These are phyloP conservation scores for Colletotrichum sojae DNA, from an alignment of 2,329 filamentous ascomycete genomes.

Conservation along the genomic window DNA sequence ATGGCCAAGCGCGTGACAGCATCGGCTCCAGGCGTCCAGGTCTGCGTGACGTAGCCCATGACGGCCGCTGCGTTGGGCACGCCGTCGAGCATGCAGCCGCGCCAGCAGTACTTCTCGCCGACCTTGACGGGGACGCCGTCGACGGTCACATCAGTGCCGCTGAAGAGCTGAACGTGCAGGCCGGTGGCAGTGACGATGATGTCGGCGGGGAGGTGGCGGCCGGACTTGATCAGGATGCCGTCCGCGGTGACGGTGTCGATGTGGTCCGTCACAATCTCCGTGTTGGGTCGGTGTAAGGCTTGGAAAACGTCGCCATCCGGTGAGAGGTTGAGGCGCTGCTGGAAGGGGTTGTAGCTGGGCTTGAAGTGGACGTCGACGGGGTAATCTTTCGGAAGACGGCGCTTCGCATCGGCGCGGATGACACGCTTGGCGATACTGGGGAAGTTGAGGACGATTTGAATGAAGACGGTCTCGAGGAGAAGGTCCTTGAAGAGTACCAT, in stretches of 20 bases:
- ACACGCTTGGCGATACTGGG: constrained; percentile 63
- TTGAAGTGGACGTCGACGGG: constrained; percentile 75
- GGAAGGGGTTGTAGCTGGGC: constrained; percentile 76
- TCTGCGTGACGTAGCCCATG: constrained; percentile 75
- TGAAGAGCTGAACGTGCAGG: constrained; percentile 71
- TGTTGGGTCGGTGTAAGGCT: constrained; percentile 60
- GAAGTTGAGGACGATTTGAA: constrained; percentile 66
- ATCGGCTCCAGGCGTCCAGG: constrained; percentile 78
- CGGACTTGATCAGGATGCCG: constrained; percentile 63
- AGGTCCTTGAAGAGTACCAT: constrained; percentile 66
- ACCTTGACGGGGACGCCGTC: constrained; percentile 67
- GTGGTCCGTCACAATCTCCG: constrained; percentile 64
- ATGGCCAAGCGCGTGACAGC: constrained; percentile 63
- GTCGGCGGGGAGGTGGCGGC: constrained; percentile 70
- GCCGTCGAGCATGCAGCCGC: constrained; percentile 75
- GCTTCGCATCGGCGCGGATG: constrained; percentile 60
- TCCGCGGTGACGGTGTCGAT: constrained; percentile 65
- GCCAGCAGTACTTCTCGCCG: constrained; percentile 71
- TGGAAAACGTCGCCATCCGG: constrained; percentile 71
- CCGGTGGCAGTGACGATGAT: constrained; percentile 80
- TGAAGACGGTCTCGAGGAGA: constrained; percentile 62
- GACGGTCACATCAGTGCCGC: constrained; percentile 65
- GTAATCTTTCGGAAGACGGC: constrained; percentile 67
- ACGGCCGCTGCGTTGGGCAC: constrained; percentile 75
- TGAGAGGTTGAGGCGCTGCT: constrained; percentile 82